Evolutionary conservation across 1,284 basidiomycete genomes (phyloP).

Genomic region (Erythrobasidium hasegawianum): DNA sequence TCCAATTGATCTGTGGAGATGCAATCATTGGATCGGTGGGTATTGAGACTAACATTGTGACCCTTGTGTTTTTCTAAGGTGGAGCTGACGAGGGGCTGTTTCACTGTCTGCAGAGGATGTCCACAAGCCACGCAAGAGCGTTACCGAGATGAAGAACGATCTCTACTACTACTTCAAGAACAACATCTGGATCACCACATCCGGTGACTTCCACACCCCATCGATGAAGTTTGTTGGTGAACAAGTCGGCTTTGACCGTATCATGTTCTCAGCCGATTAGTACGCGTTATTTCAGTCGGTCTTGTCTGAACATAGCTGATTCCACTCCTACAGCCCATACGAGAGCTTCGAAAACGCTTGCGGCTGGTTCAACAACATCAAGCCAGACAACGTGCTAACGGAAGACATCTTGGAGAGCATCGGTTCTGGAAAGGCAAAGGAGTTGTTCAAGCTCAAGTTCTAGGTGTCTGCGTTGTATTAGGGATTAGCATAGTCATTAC

Average conservation of each 20-base stretch:
- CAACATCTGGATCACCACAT: constrained; percentile 46
- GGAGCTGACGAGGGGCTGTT: no score
- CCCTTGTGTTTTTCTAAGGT: no score
- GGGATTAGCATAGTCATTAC: background rate
- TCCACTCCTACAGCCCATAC: constrained; percentile 40
- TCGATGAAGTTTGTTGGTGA: constrained; percentile 44
- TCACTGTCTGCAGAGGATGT: constrained; percentile 44
- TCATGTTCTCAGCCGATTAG: constrained; percentile 49
- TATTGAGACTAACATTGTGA: no score
- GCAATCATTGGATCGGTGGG: constrained; percentile 39
- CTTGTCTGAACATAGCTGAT: background rate
- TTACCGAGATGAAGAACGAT: constrained; percentile 41
- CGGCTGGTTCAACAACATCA: constrained; percentile 46
- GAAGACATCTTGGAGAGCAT: constrained; percentile 33
- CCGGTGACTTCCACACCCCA: constrained; percentile 43
- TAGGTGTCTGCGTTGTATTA: background rate
- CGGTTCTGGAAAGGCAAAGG: constrained; percentile 21
- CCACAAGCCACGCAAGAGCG: constrained; percentile 43
- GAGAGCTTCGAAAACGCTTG: constrained; percentile 48
- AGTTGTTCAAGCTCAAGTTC: constrained; percentile 27
- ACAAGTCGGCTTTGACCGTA: constrained; percentile 46
- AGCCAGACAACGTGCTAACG: constrained; percentile 34
- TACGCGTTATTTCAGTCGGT: background rate
- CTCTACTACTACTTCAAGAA: constrained; percentile 31
- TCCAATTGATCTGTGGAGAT: constrained; percentile 48